A percentile compares a stretch with the other conserved stretches of the same genome.
Conservation (phyloP, 768 basidiomycete genomes). For the Xerocomus spinulosus region DNA sequence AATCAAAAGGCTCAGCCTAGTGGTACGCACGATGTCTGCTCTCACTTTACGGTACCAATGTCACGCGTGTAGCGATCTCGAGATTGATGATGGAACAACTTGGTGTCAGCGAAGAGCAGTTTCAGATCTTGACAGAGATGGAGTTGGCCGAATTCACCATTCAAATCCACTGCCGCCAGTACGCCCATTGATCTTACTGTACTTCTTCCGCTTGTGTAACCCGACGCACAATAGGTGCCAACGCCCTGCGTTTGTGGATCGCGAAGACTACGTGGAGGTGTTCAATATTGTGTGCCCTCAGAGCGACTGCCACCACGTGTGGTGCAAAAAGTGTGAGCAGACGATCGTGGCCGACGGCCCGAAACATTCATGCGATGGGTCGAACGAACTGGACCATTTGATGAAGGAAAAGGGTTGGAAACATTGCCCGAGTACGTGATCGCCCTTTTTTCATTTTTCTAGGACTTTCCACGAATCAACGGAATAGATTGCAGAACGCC, state of each 20-base stretch:
- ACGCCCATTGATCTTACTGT: background rate
- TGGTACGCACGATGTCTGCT: background rate
- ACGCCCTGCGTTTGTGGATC: constrained; percentile 46
- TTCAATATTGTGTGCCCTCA: constrained; percentile 48
- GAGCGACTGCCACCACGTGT: constrained; percentile 43
- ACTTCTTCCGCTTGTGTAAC: background rate
- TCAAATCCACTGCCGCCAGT: constrained; percentile 50
- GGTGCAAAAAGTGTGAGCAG: constrained; percentile 61
- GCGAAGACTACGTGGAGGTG: constrained; percentile 38
- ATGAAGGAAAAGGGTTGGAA: constrained; percentile 59
- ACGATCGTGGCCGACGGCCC: constrained; percentile 31
- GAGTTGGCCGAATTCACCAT: constrained; percentile 42
- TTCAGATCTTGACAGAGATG: constrained; percentile 41
- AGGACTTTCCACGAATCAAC: too few relatives aligned
- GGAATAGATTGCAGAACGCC: constrained; percentile 46
- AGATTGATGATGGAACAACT: constrained; percentile 38
- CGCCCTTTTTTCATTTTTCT: too few relatives aligned
- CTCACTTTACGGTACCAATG: background rate
- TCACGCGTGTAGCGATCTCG: constrained; percentile 33
- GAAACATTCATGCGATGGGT: constrained; percentile 56
- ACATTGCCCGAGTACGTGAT: constrained; percentile 54
- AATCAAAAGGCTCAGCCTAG: constrained; percentile 23
- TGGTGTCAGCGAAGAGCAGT: constrained; percentile 43
- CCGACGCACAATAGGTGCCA: constrained; percentile 40
- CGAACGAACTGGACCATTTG: constrained; percentile 47